A percentile compares a stretch with the other conserved stretches of the same genome.
These are phyloP conservation scores for Ogataea pini DNA, from an alignment of 805 yeast species.

Conservation along the genomic window DNA sequence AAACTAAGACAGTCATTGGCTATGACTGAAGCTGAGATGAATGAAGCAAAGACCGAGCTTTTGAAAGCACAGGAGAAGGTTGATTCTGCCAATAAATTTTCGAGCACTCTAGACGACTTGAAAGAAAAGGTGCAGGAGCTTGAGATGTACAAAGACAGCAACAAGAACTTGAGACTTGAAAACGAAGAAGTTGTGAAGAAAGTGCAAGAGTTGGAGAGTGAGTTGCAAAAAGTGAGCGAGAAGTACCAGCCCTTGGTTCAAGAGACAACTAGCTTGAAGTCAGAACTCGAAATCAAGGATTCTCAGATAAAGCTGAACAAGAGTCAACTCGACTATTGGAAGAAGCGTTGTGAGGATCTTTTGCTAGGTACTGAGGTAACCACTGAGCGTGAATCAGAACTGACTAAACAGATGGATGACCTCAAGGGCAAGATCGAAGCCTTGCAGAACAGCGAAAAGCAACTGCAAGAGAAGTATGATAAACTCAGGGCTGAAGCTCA, in stretches of 20 bases:
- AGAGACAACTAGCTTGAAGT: conserved; percentile 19
- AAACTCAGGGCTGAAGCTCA: conserved; percentile 35
- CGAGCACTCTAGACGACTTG: conserved; percentile 26
- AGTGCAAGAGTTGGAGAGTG: conserved; percentile 20
- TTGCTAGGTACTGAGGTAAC: conserved; percentile 31
- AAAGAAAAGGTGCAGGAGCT: conserved; percentile 31
- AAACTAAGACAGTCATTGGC: conserved; percentile 53
- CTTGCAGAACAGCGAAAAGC: conserved; percentile 18
- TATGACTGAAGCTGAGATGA: conserved; percentile 50
- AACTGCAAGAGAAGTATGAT: conserved; percentile 27
- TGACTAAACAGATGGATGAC: conserved; percentile 29
- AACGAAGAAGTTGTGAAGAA: conserved; percentile 16
- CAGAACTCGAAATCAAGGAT: conserved; percentile 46
- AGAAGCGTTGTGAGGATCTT: conserved; percentile 49
- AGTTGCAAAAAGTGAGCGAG: conserved; percentile 8
- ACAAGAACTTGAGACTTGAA: conserved; percentile 28
- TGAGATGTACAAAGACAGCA: conserved; percentile 33
- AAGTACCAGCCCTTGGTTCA: conserved; percentile 17
- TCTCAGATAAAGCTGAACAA: conserved; percentile 47
- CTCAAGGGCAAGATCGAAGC: conserved; percentile 19
- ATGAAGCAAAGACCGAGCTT: conserved; percentile 51
- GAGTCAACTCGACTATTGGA: conserved; percentile 64
- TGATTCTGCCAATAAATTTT: conserved; percentile 24
- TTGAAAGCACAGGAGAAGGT: conserved; percentile 31
- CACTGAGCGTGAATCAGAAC: conserved; percentile 20